Conservation (phyloP, 2,329 filamentous ascomycete genomes). For the Scedosporium dehoogii region DNA sequence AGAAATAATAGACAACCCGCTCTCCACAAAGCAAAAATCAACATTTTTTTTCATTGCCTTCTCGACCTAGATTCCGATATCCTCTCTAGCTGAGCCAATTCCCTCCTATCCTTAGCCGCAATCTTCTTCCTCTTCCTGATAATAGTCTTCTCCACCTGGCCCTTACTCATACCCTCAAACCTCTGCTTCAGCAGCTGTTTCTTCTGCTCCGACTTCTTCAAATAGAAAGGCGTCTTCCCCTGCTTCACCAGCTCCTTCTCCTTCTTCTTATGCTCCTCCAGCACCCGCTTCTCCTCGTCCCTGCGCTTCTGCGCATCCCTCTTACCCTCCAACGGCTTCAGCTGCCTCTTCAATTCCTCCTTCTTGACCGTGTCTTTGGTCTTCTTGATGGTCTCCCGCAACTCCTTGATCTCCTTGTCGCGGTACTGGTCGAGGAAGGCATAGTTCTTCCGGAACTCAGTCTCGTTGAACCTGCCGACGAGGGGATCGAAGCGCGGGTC, state of each 20-base stretch:
- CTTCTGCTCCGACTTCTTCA: slow-evolving; percentile 90
- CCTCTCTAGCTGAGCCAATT: slow-evolving; percentile 38
- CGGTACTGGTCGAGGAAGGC: slow-evolving; percentile 82
- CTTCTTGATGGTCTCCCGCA: slow-evolving; percentile 57
- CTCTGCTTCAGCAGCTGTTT: slow-evolving; percentile 70
- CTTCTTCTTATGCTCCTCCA: slow-evolving; percentile 65
- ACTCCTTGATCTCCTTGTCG: slow-evolving; percentile 66
- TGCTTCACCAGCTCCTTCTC: slow-evolving; percentile 79
- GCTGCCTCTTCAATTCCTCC: slow-evolving; percentile 59
- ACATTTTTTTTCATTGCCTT: neutral
- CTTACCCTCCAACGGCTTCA: slow-evolving; percentile 70
- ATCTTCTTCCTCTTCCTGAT: slow-evolving; percentile 87
- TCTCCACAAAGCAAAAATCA: neutral
- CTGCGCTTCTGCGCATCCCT: slow-evolving; percentile 61
- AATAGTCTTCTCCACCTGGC: slow-evolving; percentile 74
- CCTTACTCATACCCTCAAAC: slow-evolving; percentile 75
- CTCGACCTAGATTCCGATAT: slow-evolving; percentile 9
- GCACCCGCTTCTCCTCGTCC: slow-evolving; percentile 58
- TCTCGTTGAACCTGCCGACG: slow-evolving; percentile 40
- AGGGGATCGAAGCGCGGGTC: slow-evolving; percentile 83
- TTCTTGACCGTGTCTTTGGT: slow-evolving; percentile 55
- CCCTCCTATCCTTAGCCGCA: slow-evolving; percentile 73
- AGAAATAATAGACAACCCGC: slow-evolving; percentile 5
- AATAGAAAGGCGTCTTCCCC: slow-evolving; percentile 86
- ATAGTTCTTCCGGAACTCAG: slow-evolving; percentile 62